Evolutionary conservation across 2,329 filamentous ascomycete species (phyloP).

Genomic region (Arthrobotrys entomopaga): DNA sequence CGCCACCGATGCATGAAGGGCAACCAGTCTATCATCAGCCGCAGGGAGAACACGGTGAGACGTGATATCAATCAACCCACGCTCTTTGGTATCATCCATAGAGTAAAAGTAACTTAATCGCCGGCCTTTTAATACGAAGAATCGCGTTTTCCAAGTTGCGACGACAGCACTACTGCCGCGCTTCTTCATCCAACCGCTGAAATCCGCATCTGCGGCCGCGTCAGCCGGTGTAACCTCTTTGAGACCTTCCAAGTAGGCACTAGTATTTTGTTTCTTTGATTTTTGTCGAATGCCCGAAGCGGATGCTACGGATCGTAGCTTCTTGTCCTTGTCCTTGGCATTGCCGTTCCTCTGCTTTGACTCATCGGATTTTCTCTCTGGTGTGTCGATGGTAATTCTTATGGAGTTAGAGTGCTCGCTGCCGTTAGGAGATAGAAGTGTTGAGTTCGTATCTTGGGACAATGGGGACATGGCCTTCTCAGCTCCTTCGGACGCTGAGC

Average conservation of each 20-base stretch:
- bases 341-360: constrained; percentile 44
- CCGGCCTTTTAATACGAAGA: constrained; percentile 93
- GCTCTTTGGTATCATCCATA: constrained; percentile 89
- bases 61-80: constrained; percentile 95
- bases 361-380: constrained; percentile 48
- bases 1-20: constrained; percentile 89
- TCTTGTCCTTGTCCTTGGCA: constrained; percentile 48
- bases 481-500: constrained; percentile 46
- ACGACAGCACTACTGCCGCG: constrained; percentile 88
- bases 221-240: constrained; percentile 82
- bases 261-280: constrained; percentile 86
- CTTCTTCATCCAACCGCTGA: constrained; percentile 99
- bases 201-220: constrained; percentile 86
- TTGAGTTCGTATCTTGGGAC: constrained; percentile 48
- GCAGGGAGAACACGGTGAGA: constrained; percentile 96
- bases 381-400: constrained; percentile 43
- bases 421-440: constrained; percentile 46
- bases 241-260: constrained; percentile 88
- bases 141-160: constrained; percentile 94
- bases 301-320: constrained; percentile 46
- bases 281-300: constrained; percentile 66
- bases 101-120: constrained; percentile 96
- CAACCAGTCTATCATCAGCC: constrained; percentile 88
- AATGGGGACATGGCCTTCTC: constrained; percentile 53
- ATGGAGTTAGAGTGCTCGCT: constrained; percentile 48